phyloP scores from a whole-genome alignment of 805 yeast genomes.

The Barnettozyma californica region DNA sequence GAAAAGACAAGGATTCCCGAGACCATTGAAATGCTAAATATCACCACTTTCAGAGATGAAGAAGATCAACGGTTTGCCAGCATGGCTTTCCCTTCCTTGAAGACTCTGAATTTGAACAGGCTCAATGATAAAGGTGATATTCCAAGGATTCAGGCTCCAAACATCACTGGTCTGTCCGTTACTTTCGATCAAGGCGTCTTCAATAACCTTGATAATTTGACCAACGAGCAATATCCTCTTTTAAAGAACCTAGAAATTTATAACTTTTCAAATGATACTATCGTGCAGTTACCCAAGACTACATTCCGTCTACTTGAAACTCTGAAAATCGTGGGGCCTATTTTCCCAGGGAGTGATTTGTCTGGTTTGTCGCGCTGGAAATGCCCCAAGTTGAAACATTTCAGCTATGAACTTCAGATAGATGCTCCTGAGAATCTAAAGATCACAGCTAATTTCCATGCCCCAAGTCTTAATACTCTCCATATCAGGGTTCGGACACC shows the following conservation, averaged over 20 bases:
- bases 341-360: slow-evolving; percentile 1
- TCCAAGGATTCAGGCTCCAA: slow-evolving; percentile 4
- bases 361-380: not conserved
- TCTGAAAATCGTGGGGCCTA: slow-evolving; percentile 1
- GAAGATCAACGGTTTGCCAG: slow-evolving; percentile 3
- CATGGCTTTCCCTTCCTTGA: not conserved
- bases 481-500: not conserved
- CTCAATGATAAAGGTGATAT: slow-evolving; percentile 4
- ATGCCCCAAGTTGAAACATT: slow-evolving; percentile 1
- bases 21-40: slow-evolving; percentile 1
- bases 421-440: not conserved
- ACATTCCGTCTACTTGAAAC: not conserved
- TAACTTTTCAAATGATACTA: not conserved
- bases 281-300: not conserved
- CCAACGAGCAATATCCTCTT: not conserved
- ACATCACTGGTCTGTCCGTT: slow-evolving; percentile 1
- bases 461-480: not conserved
- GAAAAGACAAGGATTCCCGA: not conserved
- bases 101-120: slow-evolving; percentile 5
- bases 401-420: slow-evolving; percentile 1
- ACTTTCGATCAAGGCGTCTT: slow-evolving; percentile 2
- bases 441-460: not conserved
- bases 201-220: not conserved
- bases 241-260: not conserved
- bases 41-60: slow-evolving; percentile 5